These are phyloP conservation scores for Calonectria crousiana DNA, from an alignment of 2,329 filamentous ascomycete genomes.

Conservation along the genomic window DNA sequence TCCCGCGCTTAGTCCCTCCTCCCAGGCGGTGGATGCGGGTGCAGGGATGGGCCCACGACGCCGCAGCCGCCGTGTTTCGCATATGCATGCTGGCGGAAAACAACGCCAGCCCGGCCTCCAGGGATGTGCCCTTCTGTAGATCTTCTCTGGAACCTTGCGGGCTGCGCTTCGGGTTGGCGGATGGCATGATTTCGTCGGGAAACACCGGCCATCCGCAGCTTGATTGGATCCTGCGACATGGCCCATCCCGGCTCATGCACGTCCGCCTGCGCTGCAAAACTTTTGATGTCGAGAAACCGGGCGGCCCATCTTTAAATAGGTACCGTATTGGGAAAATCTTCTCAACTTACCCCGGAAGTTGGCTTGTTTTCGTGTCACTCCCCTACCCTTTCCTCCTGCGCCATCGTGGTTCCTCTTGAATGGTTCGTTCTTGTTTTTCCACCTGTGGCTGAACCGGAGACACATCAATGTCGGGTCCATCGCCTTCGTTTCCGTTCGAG, in stretches of 20 bases:
- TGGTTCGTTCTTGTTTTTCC: conserved; percentile 30
- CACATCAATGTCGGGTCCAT: conserved; percentile 38
- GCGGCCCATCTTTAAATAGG: conserved; percentile 27
- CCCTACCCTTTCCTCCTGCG: conserved; percentile 18
- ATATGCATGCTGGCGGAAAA: conserved; percentile 28
- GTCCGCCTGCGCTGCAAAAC: conserved; percentile 17
- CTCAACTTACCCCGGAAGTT: conserved; percentile 31
- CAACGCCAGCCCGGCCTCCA: conserved; percentile 11
- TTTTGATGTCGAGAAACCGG: conserved; percentile 21
- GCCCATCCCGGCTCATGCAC: conserved; percentile 30
- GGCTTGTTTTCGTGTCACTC: conserved; percentile 13
- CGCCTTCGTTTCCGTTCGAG: conserved; percentile 27
- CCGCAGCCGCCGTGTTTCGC: conserved; percentile 34
- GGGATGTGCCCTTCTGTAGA: conserved; percentile 14
- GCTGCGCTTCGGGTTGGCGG: conserved; percentile 34
- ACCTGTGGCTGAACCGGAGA: conserved; percentile 28
- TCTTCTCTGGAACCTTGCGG: conserved; percentile 9
- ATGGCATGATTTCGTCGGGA: conserved; percentile 47
- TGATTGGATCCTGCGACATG: conserved; percentile 28
- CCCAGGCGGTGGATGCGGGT: conserved; percentile 27
- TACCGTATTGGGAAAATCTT: conserved; percentile 30
- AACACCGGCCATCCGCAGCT: conserved; percentile 35
- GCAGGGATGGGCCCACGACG: conserved; percentile 26
- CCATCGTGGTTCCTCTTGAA: conserved; percentile 26
- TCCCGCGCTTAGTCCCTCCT: conserved; percentile 18